These are phyloP conservation scores for Phoma sp. DNA, from an alignment of 2,329 filamentous ascomycete species.

Conservation along the genomic window DNA sequence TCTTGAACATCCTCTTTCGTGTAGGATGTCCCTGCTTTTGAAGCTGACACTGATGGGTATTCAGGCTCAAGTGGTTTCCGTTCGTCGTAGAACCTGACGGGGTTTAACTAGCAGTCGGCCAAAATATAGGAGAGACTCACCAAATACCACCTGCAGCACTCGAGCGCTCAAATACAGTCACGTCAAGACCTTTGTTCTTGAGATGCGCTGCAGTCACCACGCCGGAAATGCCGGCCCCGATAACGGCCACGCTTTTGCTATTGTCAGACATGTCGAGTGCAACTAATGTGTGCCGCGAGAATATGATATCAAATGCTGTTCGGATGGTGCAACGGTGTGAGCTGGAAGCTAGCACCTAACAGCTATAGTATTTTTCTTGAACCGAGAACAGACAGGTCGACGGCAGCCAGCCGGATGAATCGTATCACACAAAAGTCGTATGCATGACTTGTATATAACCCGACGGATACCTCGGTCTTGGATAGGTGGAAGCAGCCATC, in stretches of 20 bases:
- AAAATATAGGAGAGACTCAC: conserved; percentile 42
- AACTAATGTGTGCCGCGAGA: neutral
- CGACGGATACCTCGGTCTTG: neutral
- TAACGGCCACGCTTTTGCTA: conserved; percentile 39
- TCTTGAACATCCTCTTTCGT: conserved; percentile 19
- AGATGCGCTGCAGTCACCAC: conserved; percentile 46
- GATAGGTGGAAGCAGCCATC: neutral
- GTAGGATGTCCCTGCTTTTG: conserved; percentile 27
- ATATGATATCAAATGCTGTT: neutral
- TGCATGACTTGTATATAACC: neutral
- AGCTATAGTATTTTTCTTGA: no score
- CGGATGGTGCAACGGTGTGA: neutral
- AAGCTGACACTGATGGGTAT: conserved; percentile 49
- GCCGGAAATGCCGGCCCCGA: conserved; percentile 48
- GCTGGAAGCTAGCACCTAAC: neutral
- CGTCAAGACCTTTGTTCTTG: conserved; percentile 48
- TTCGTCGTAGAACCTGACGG: conserved; percentile 56
- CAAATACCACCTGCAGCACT: conserved; percentile 62
- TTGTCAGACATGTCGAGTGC: conserved; percentile 18
- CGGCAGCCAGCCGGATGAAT: neutral
- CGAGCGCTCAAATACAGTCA: conserved; percentile 62
- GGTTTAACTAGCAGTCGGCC: neutral
- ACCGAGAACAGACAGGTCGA: neutral
- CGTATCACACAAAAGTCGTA: neutral
- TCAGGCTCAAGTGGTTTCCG: conserved; percentile 55